These are phyloP conservation scores for Vaccinium vitisidaea DNA, from an alignment of 148 eudicot species.

Conservation along the genomic window DNA sequence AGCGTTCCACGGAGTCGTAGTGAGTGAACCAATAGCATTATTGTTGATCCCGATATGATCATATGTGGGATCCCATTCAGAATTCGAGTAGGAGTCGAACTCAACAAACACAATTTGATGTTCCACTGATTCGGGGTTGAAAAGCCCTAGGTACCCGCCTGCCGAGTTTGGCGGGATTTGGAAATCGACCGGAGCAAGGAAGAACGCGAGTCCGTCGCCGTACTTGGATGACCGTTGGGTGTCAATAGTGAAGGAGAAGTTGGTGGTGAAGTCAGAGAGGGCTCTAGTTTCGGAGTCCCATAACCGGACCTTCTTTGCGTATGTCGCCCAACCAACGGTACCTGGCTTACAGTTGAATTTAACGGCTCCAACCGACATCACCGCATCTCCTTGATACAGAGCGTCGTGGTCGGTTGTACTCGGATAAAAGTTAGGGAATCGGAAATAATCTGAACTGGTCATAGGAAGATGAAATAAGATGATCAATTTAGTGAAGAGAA, in stretches of 20 bases:
- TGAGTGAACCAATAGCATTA: constrained; percentile 38
- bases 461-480: constrained; percentile 8
- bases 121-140: constrained; percentile 31
- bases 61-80: neutral
- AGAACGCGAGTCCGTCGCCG: constrained; percentile 53
- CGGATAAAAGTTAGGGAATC: constrained; percentile 20
- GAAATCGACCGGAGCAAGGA: constrained; percentile 41
- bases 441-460: constrained; percentile 22
- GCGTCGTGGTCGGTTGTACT: constrained; percentile 5
- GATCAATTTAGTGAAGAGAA: neutral
- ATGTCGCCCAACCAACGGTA: constrained; percentile 37
- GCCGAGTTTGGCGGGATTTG: constrained; percentile 50
- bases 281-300: constrained; percentile 31
- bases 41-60: constrained; percentile 63
- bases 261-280: constrained; percentile 50
- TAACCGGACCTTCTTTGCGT: constrained; percentile 24
- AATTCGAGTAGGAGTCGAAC: neutral
- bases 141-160: constrained; percentile 52
- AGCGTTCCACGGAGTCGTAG: constrained; percentile 42
- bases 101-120: constrained; percentile 30
- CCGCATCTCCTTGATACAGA: constrained; percentile 40
- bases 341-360: too few species aligned
- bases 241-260: constrained; percentile 46
- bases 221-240: constrained; percentile 5
- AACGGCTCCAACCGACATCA: constrained; percentile 28